Evolutionary conservation across 306 rosid species (phyloP).

Genomic region (Acacia crassicarpa): DNA sequence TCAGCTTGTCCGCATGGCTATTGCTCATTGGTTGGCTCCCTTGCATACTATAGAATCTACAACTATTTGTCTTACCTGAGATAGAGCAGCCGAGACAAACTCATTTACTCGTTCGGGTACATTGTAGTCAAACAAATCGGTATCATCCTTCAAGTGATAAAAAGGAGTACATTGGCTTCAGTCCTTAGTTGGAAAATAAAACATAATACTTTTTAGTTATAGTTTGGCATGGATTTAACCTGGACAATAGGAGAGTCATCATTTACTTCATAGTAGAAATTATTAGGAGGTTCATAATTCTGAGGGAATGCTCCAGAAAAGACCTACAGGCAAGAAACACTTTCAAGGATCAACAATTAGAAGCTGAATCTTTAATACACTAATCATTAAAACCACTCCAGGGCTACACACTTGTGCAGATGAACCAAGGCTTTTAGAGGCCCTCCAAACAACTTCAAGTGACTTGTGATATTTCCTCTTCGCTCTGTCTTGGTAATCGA

Average conservation of each 20-base stretch:
- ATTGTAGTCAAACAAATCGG: slow-evolving; percentile 70
- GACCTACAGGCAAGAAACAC: slow-evolving; percentile 43
- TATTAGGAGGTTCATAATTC: slow-evolving; percentile 75
- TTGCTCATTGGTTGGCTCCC: background rate
- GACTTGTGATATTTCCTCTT: slow-evolving; percentile 64
- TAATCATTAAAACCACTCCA: background rate
- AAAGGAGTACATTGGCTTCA: background rate
- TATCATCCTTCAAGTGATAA: slow-evolving; percentile 61
- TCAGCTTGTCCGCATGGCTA: background rate
- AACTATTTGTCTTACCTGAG: slow-evolving; percentile 49
- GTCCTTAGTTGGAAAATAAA: slow-evolving; percentile 18
- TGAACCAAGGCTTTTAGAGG: slow-evolving; percentile 71
- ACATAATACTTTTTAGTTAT: background rate
- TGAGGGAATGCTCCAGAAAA: slow-evolving; percentile 75
- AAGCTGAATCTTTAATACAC: background rate
- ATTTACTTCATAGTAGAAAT: slow-evolving; percentile 70
- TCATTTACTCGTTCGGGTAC: slow-evolving; percentile 73
- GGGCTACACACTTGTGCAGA: slow-evolving; percentile 62
- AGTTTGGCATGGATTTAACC: slow-evolving; percentile 41
- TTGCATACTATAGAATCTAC: background rate
- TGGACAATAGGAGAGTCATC: slow-evolving; percentile 62
- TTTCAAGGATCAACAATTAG: slow-evolving; percentile 6
- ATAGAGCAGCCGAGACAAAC: slow-evolving; percentile 69
- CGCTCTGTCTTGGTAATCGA: slow-evolving; percentile 85
- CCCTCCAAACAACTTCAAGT: slow-evolving; percentile 84